A percentile compares a stretch with the other conserved stretches of the same genome.
Evolutionary conservation across 768 basidiomycete genomes (phyloP).

Genomic region (Pleurotus citrinopileatus): DNA sequence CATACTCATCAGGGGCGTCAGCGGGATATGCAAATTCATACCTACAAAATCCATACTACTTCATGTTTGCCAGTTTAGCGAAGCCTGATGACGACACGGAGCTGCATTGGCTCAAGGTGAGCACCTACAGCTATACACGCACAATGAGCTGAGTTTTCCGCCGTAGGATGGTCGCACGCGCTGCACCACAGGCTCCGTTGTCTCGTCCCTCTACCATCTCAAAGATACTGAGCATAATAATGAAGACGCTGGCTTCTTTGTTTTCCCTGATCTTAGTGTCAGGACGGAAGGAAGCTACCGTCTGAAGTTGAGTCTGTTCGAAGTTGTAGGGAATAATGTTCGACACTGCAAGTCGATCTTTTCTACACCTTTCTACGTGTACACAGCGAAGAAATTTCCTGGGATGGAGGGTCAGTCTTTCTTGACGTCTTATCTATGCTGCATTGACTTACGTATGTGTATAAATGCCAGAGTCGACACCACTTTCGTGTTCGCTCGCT

Average conservation of each 20-base stretch:
- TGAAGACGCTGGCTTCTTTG: slow-evolving; percentile 89
- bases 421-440: no score
- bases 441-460: no score
- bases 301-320: slow-evolving; percentile 70
- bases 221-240: slow-evolving; percentile 63
- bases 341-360: slow-evolving; percentile 89
- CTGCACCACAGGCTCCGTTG: slow-evolving; percentile 88
- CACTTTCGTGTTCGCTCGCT: slow-evolving; percentile 86
- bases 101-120: slow-evolving; percentile 72
- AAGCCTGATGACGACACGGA: slow-evolving; percentile 88
- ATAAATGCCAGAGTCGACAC: slow-evolving; percentile 83
- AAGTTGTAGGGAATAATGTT: slow-evolving; percentile 86
- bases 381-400: slow-evolving; percentile 95
- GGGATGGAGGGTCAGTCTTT: slow-evolving; percentile 82
- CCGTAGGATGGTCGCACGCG: slow-evolving; percentile 91
- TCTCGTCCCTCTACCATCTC: slow-evolving; percentile 87
- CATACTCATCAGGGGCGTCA: not conserved
- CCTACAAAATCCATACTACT: slow-evolving; percentile 91
- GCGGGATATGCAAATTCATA: slow-evolving; percentile 55
- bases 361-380: slow-evolving; percentile 89
- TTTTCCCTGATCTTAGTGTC: slow-evolving; percentile 93
- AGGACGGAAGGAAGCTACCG: slow-evolving; percentile 90
- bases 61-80: slow-evolving; percentile 91
- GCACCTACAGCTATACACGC: no score
- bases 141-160: no score